Conservation (phyloP, 371 early-diverging fungal species). For the Dichotomocladium elegans region DNA sequence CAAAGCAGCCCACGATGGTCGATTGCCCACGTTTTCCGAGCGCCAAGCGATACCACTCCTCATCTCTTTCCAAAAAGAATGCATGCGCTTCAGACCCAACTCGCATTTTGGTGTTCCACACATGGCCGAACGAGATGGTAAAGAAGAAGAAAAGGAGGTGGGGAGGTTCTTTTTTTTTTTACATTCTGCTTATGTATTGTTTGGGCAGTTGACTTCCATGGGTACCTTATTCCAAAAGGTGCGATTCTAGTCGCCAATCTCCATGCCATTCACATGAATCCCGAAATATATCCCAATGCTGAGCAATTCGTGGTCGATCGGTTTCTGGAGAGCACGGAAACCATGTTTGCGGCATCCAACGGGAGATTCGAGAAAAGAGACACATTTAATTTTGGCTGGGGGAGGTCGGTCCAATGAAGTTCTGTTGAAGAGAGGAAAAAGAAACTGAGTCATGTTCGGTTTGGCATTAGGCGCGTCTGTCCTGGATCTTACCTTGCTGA, state of each 20-base stretch:
- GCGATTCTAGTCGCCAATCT: slow-evolving; percentile 8
- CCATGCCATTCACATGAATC: slow-evolving; percentile 5
- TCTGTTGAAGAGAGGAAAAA: not conserved
- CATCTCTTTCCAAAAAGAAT: slow-evolving; percentile 13
- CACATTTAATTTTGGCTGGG: slow-evolving; percentile 11
- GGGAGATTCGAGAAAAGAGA: slow-evolving; percentile 9
- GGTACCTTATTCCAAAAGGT: slow-evolving; percentile 11
- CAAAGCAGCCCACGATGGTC: slow-evolving; percentile 1
- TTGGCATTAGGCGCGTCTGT: slow-evolving; percentile 8
- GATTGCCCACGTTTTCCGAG: slow-evolving; percentile 12
- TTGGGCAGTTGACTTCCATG: slow-evolving; percentile 9
- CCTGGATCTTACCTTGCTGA: slow-evolving; percentile 14
- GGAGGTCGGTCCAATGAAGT: slow-evolving; percentile 4
- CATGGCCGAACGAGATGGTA: slow-evolving; percentile 12
- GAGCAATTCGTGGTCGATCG: slow-evolving; percentile 12
- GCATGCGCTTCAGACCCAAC: slow-evolving; percentile 13
- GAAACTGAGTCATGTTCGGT: not conserved
- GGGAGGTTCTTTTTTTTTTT: not conserved
- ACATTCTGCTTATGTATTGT: not conserved
- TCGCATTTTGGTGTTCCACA: slow-evolving; percentile 8
- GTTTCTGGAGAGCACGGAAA: slow-evolving; percentile 4
- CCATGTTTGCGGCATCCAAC: slow-evolving; percentile 8
- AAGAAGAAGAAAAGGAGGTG: not conserved
- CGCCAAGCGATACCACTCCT: slow-evolving; percentile 8
- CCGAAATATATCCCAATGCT: slow-evolving; percentile 3